A percentile compares a stretch with the other conserved stretches of the same genome.
phyloP scores from a whole-genome alignment of 2,329 filamentous ascomycete species.

The Fusarium tricinctum region DNA sequence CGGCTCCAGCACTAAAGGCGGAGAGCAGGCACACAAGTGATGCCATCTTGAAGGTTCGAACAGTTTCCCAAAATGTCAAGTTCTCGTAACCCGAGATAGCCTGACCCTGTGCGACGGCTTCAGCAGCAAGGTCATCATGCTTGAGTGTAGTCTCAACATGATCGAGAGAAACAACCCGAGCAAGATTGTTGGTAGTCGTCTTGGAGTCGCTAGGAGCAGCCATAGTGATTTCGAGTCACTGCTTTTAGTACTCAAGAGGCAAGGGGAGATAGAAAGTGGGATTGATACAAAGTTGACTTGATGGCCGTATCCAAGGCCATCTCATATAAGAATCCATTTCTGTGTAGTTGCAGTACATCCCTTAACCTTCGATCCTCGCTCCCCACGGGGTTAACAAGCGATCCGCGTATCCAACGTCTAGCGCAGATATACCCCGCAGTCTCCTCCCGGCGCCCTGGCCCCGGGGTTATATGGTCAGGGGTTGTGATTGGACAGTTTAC shows the following conservation, averaged over 20 bases:
- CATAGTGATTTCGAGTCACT: background rate
- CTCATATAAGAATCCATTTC: background rate
- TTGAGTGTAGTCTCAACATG: slow-evolving; percentile 2
- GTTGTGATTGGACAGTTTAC: background rate
- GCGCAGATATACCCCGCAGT: slow-evolving; percentile 1
- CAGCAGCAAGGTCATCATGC: background rate
- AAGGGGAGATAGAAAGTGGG: background rate
- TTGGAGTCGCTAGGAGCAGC: background rate
- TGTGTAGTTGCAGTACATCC: background rate
- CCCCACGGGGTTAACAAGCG: background rate
- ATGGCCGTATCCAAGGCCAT: background rate
- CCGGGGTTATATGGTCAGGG: background rate
- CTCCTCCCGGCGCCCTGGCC: background rate
- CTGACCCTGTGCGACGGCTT: slow-evolving; percentile 6
- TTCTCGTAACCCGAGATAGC: background rate
- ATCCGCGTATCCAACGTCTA: background rate
- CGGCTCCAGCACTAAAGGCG: slow-evolving; percentile 1
- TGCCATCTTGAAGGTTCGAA: slow-evolving; percentile 8
- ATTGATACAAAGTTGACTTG: background rate
- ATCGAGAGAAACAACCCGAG: background rate
- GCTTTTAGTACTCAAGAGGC: background rate
- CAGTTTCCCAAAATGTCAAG: slow-evolving; percentile 9
- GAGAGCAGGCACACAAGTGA: background rate
- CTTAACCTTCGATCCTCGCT: background rate
- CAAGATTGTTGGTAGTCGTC: background rate